Conservation (phyloP, 352 stramenopile species). For the Hyaloperonospora brassicae region DNA sequence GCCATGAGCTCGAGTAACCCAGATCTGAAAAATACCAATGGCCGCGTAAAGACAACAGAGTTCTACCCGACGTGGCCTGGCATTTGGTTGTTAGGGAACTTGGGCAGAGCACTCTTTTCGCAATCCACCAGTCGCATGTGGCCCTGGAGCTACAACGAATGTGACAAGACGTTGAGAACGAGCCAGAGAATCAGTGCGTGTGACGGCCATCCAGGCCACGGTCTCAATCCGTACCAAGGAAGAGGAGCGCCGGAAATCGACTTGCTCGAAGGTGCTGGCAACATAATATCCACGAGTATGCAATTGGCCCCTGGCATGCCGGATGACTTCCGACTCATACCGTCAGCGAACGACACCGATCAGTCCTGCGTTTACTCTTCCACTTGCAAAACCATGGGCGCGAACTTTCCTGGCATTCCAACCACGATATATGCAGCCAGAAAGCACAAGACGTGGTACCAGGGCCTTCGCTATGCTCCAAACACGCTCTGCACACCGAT, state of each 20-base stretch:
- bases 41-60: conserved; percentile 31
- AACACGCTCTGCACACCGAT: conserved; percentile 30
- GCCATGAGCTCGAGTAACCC: conserved; percentile 29
- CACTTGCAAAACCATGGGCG: conserved; percentile 33
- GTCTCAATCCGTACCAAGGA: conserved; percentile 83
- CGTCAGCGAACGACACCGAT: conserved; percentile 19
- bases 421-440: conserved; percentile 30
- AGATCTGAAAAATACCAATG: conserved; percentile 15
- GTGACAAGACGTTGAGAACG: conserved; percentile 58
- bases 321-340: conserved; percentile 41
- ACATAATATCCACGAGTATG: conserved; percentile 83
- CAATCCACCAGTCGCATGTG: conserved; percentile 88
- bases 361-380: conserved; percentile 36
- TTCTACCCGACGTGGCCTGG: conserved; percentile 88
- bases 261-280: conserved; percentile 86
- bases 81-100: conserved; percentile 93
- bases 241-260: conserved; percentile 94
- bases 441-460: conserved; percentile 42
- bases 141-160: conserved; percentile 93
- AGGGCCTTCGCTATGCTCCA: conserved; percentile 48
- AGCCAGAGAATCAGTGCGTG: conserved; percentile 86
- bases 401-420: conserved; percentile 44
- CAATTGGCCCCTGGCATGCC: conserved; percentile 78
- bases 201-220: conserved; percentile 84
- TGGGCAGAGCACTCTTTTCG: conserved; percentile 91